A percentile compares a stretch with the other conserved stretches of the same genome.
Evolutionary conservation across 192 early-diverging fungal species (phyloP).

Genomic region (Coemansia sp.): DNA sequence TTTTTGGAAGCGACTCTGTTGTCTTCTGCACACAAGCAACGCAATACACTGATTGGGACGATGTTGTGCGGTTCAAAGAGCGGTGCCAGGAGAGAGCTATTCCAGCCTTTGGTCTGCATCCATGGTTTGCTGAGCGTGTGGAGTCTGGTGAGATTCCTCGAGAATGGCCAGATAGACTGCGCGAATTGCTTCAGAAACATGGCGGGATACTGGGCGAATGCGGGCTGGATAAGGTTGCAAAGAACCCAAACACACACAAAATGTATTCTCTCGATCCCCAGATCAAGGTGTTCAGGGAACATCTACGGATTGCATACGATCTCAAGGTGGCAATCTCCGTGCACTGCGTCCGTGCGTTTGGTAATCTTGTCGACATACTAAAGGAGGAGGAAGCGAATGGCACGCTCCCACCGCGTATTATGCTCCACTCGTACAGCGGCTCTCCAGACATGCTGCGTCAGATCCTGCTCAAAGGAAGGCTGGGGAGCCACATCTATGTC

Average conservation of each 20-base stretch:
- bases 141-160: slow-evolving; percentile 29
- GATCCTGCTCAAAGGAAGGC: slow-evolving; percentile 33
- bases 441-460: slow-evolving; percentile 67
- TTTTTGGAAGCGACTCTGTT: background rate
- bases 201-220: slow-evolving; percentile 49
- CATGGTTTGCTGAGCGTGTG: slow-evolving; percentile 52
- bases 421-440: slow-evolving; percentile 85
- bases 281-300: slow-evolving; percentile 58
- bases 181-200: slow-evolving; percentile 17
- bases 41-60: slow-evolving; percentile 41
- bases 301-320: slow-evolving; percentile 71
- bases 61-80: slow-evolving; percentile 25
- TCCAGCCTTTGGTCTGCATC: slow-evolving; percentile 52
- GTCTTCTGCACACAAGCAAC: slow-evolving; percentile 47
- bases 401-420: slow-evolving; percentile 66
- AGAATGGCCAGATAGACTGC: slow-evolving; percentile 32
- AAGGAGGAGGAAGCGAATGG: slow-evolving; percentile 22
- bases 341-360: slow-evolving; percentile 80
- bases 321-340: slow-evolving; percentile 65
- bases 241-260: slow-evolving; percentile 24
- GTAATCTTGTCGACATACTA: slow-evolving; percentile 54
- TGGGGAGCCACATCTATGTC: slow-evolving; percentile 64
- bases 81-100: slow-evolving; percentile 14
- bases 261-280: slow-evolving; percentile 41
- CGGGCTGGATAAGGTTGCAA: slow-evolving; percentile 51